Base-by-base conservation (phyloP, 176 grass and related monocot genomes). In the Lolium perenne region DNA sequence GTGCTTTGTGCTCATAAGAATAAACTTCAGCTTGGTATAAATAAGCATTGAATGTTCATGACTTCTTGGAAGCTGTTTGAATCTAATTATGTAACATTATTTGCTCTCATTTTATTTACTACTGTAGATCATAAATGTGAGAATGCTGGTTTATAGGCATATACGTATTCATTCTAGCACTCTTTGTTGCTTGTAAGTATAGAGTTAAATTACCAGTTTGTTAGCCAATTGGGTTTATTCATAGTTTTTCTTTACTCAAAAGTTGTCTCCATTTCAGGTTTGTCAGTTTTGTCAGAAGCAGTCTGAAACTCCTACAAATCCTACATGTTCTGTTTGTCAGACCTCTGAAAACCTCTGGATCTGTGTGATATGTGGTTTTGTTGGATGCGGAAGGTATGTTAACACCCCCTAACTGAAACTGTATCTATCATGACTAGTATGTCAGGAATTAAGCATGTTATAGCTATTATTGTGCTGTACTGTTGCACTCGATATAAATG, bases 311-410 rank as follows among this genome's bases (percentile, higher is more conserved):
- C 91, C 92, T 45, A 95, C 93, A 75, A 91, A 98, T 84, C 91
- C 90, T 49, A 95, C 93, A 78, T 98, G 96, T 86, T 95, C 96
- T 81, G 93, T 98, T 82, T 98, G 96, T 70, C 86, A 87, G 72
- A 95, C 91, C 38, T 87, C 90, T 46, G 90, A 90, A 94, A 92
- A 98, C 83, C 93, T 98, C 7, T 98, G 96, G 96, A 98, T 95
- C 71, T 98, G 97, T 86, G 82, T 98, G 41, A 95, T 98, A 57
- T 98, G 97, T 66, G 97, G 97, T 88, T 98, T 95, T 91, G 92
- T 95, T 91, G 97, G 97, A 74, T 98, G 97, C 5, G 97, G 97
- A 94, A 94, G 97, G 96, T 95, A 98, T 68, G 51, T 38, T 21
- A 51, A 26, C 18, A n/a, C 54, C 15, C 46, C 29, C 32, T 45